Conservation (phyloP, 495 filamentous ascomycete species). For the Cercophora sp. region DNA sequence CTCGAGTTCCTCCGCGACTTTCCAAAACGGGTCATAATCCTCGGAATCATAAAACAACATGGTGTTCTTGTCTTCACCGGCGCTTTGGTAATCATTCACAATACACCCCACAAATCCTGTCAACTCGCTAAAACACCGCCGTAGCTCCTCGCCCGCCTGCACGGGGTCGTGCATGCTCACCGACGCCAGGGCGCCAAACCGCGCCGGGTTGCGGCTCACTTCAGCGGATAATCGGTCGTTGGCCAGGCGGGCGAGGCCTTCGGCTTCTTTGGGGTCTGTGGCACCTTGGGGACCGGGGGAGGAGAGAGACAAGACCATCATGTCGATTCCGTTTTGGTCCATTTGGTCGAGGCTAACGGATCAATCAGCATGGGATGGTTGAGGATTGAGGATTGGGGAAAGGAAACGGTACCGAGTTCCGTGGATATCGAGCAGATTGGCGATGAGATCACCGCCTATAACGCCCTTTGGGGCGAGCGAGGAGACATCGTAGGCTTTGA, state of each 20-base stretch:
- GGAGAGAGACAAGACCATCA: conserved; percentile 26
- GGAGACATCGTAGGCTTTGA: conserved; percentile 21
- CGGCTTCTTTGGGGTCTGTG: conserved; percentile 16
- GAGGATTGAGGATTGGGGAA: too few species aligned
- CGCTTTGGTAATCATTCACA: conserved; percentile 48
- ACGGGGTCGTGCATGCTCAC: conserved; percentile 47
- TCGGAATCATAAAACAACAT: conserved; percentile 43
- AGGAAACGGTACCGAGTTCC: too few species aligned
- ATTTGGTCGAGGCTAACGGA: conserved; percentile 24
- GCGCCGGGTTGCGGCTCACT: conserved; percentile 39
- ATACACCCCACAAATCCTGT: conserved; percentile 52
- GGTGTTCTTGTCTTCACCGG: conserved; percentile 29
- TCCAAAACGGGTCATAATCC: conserved; percentile 44
- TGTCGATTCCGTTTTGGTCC: conserved; percentile 25
- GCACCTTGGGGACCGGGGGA: conserved; percentile 23
- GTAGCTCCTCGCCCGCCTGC: conserved; percentile 46
- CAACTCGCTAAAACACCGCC: conserved; percentile 40
- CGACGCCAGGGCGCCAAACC: conserved; percentile 53
- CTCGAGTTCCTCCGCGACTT: conserved; percentile 46
- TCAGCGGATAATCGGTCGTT: conserved; percentile 54
- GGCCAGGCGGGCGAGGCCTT: conserved; percentile 25
- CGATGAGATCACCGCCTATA: conserved; percentile 19
- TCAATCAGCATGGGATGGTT: too few species aligned
- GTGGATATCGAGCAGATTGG: conserved; percentile 26
- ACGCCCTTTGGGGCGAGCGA: conserved; percentile 23